These are phyloP conservation scores for Hippophae rhamnoides DNA, from an alignment of 306 rosid genomes.

Conservation along the genomic window DNA sequence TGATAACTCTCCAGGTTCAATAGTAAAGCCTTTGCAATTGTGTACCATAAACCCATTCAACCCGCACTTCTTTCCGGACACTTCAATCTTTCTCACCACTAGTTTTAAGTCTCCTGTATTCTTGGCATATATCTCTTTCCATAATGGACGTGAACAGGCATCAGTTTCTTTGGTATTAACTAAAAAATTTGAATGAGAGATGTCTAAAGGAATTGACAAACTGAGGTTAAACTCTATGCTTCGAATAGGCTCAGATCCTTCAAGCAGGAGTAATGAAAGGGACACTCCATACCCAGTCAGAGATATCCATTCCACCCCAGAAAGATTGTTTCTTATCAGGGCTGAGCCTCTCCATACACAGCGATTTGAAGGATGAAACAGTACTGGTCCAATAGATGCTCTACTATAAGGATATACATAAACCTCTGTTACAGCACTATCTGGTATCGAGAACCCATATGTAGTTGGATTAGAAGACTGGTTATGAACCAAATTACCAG, in stretches of 20 bases:
- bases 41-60: conserved; percentile 74
- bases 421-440: conserved; percentile 68
- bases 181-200: conserved; percentile 48
- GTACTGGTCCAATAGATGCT: conserved; percentile 70
- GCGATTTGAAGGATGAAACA: conserved; percentile 61
- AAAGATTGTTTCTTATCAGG: conserved; percentile 81
- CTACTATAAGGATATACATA: conserved; percentile 55
- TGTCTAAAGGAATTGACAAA: conserved; percentile 38
- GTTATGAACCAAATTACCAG: conserved; percentile 45
- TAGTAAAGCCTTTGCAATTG: conserved; percentile 45
- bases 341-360: conserved; percentile 89
- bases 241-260: conserved; percentile 46
- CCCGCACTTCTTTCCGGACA: conserved; percentile 74
- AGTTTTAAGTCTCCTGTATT: conserved; percentile 77
- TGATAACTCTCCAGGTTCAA: conserved; percentile 56
- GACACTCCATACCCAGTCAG: conserved; percentile 75
- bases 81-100: conserved; percentile 54
- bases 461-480: conserved; percentile 44
- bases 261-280: conserved; percentile 56
- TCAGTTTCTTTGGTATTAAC: conserved; percentile 37
- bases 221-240: conserved; percentile 58
- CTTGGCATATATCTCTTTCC: conserved; percentile 67
- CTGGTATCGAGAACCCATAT: conserved; percentile 77
- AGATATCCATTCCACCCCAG: conserved; percentile 82
- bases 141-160: conserved; percentile 51